Evolutionary conservation across 257 asterid species (phyloP).

Genomic region (Solanum piurae): DNA sequence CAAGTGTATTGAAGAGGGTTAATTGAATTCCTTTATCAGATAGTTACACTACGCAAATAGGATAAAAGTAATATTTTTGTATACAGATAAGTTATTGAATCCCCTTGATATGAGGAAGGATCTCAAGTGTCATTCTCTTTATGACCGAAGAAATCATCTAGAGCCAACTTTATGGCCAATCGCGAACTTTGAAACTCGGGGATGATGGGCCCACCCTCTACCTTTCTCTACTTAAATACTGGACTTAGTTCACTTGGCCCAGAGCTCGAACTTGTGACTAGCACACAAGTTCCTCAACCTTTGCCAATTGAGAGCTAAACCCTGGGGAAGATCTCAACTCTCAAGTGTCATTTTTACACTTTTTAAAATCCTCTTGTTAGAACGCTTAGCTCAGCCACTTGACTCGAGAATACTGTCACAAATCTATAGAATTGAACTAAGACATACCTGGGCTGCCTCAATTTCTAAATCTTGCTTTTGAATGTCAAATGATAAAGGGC

Average conservation of each 20-base stretch:
- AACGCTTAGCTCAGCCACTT: not conserved
- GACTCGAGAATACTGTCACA: not conserved
- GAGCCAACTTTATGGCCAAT: not conserved
- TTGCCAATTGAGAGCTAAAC: not conserved
- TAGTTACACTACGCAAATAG: not conserved
- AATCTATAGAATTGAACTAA: not conserved
- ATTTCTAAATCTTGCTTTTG: slow-evolving; percentile 63
- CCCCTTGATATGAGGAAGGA: not conserved
- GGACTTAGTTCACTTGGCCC: not conserved
- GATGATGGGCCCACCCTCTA: not conserved
- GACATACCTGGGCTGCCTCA: slow-evolving; percentile 59
- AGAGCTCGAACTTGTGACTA: not conserved
- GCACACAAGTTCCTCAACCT: not conserved
- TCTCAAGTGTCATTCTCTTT: not conserved
- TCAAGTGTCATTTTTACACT: not conserved
- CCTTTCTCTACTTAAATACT: not conserved
- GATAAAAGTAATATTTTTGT: not conserved
- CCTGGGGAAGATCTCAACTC: not conserved
- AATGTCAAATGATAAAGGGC: slow-evolving; percentile 51
- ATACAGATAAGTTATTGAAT: not conserved
- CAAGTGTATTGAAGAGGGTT: not conserved
- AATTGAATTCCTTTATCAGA: not conserved
- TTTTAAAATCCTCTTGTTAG: not conserved
- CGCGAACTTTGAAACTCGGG: not conserved
- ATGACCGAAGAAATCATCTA: not conserved